Evolutionary conservation across 2,329 filamentous ascomycete species (phyloP).

Genomic region (Alternaria conjuncta): DNA sequence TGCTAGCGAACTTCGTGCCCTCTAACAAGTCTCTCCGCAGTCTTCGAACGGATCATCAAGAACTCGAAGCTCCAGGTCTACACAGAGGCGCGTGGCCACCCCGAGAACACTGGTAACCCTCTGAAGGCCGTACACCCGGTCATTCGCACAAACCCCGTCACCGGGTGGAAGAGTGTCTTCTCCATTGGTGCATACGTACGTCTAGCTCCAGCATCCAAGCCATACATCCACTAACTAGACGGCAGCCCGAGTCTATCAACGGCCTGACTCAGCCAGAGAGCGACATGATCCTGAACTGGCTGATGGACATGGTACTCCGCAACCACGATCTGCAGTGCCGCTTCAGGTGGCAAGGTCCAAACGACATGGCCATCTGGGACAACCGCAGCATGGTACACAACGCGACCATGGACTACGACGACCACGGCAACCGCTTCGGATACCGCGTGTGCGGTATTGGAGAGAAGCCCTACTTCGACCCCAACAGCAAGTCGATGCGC

Average conservation of each 20-base stretch:
- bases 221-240: slow-evolving; percentile 27
- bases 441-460: slow-evolving; percentile 62
- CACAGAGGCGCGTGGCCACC: slow-evolving; percentile 52
- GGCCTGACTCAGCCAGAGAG: slow-evolving; percentile 5
- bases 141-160: slow-evolving; percentile 64
- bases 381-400: slow-evolving; percentile 64
- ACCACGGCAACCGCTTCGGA: slow-evolving; percentile 59
- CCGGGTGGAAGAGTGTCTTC: slow-evolving; percentile 62
- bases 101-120: slow-evolving; percentile 57
- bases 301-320: slow-evolving; percentile 7
- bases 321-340: slow-evolving; percentile 54
- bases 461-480: slow-evolving; percentile 62
- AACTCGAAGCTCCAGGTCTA: slow-evolving; percentile 3
- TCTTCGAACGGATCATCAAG: slow-evolving; percentile 8
- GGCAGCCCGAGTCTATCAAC: slow-evolving; percentile 4
- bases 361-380: slow-evolving; percentile 64
- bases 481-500: slow-evolving; percentile 55
- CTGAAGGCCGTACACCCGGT: slow-evolving; percentile 59
- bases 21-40: neutral
- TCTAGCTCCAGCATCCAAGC: slow-evolving; percentile 24
- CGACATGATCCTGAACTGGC: slow-evolving; percentile 7
- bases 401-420: slow-evolving; percentile 65
- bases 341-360: slow-evolving; percentile 43
- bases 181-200: slow-evolving; percentile 40
- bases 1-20: neutral